phyloP scores from a whole-genome alignment of 495 filamentous ascomycete species.

The Lasiosphaeria ovina region DNA sequence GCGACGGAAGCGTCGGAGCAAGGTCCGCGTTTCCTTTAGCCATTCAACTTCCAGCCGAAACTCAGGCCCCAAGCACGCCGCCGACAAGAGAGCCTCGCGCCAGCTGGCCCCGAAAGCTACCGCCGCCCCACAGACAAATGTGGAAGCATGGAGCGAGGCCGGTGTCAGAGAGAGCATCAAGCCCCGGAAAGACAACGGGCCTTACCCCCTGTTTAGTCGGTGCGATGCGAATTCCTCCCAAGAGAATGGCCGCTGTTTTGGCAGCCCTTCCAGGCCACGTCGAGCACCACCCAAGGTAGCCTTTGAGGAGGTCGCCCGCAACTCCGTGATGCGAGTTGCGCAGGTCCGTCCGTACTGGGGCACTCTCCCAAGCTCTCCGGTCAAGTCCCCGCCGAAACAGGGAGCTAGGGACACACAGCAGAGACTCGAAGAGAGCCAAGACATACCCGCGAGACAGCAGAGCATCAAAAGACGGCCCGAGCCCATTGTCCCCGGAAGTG shows the following conservation, averaged over 20 bases:
- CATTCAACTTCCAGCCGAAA: conserved; percentile 17
- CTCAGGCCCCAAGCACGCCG: conserved; percentile 4
- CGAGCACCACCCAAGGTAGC: conserved; percentile 5
- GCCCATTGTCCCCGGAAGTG: conserved; percentile 3
- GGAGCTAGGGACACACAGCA: conserved; percentile 2
- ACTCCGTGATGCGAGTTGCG: neutral
- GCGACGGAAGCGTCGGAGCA: conserved; percentile 21
- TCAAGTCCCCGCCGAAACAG: conserved; percentile 5
- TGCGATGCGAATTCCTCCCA: conserved; percentile 7
- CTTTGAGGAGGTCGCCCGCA: neutral
- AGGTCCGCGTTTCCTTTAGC: conserved; percentile 28
- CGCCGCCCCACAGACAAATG: neutral
- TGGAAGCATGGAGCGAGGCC: conserved; percentile 6
- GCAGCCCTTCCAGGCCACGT: conserved; percentile 18
- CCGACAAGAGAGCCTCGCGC: conserved; percentile 11
- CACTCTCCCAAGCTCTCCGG: conserved; percentile 14
- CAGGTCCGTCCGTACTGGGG: conserved; percentile 19
- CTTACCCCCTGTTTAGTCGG: conserved; percentile 7
- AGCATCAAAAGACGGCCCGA: conserved; percentile 14
- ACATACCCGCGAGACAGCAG: conserved; percentile 1
- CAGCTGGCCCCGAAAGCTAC: conserved; percentile 7
- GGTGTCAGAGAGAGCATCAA: conserved; percentile 6
- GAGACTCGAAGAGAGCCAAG: neutral
- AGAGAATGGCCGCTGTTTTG: conserved; percentile 16
- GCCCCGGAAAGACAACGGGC: conserved; percentile 10